phyloP scores from a whole-genome alignment of 805 yeast species.

The Nadsonia fulvescens region DNA sequence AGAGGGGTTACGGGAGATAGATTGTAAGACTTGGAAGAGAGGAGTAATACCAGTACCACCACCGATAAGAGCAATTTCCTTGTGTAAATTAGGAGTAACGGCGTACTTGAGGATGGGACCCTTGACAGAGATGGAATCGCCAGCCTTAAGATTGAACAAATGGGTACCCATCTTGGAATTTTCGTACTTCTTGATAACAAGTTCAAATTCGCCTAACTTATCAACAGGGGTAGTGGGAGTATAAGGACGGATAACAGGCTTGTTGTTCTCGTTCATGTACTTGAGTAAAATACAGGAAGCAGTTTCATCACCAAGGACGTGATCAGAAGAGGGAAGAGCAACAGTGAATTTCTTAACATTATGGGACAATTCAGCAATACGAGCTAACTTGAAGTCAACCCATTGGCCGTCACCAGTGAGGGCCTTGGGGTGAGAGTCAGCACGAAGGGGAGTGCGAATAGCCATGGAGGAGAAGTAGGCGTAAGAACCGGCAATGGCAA shows the following conservation, averaged over 20 bases:
- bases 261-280: constrained; percentile 60
- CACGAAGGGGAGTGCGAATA: constrained; percentile 9
- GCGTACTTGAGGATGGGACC: constrained; percentile 89
- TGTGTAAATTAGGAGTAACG: constrained; percentile 74
- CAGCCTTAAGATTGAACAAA: constrained; percentile 46
- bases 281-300: constrained; percentile 75
- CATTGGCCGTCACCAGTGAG: constrained; percentile 14
- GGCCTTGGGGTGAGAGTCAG: constrained; percentile 13
- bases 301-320: constrained; percentile 54
- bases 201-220: constrained; percentile 54
- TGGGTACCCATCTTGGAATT: constrained; percentile 73
- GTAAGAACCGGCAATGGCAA: constrained; percentile 24
- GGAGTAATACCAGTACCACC: constrained; percentile 98
- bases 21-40: constrained; percentile 68
- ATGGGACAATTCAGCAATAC: constrained; percentile 13
- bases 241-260: constrained; percentile 60
- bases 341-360: constrained; percentile 49
- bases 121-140: constrained; percentile 76
- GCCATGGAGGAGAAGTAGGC: constrained; percentile 18
- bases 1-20: constrained; percentile 56
- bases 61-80: constrained; percentile 66
- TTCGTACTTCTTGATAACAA: constrained; percentile 71
- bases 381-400: constrained; percentile 14
- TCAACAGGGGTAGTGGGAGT: constrained; percentile 70
- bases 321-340: constrained; percentile 46